Conservation (phyloP, 441 rosid species). For the Pelargonium cotyledonis region DNA sequence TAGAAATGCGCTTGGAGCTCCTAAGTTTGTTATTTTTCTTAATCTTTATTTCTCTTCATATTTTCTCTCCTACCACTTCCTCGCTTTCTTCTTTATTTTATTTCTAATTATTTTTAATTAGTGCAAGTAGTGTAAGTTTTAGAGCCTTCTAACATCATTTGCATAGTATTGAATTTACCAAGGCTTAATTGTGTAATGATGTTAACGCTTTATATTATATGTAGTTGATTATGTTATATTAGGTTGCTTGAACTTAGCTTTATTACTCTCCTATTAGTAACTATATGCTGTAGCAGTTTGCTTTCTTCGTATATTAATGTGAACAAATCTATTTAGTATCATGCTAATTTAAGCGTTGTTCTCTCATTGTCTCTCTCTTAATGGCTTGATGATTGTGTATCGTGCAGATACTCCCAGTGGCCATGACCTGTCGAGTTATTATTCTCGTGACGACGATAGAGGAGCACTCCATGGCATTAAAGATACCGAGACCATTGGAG, state of each 20-base stretch:
- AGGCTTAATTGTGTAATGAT: constrained; percentile 3
- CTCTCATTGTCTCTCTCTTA: constrained; percentile 5
- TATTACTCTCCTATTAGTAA: background rate
- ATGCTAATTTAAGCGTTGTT: background rate
- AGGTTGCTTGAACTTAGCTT: background rate
- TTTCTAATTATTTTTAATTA: background rate
- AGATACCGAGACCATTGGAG: constrained; percentile 50
- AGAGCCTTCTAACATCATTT: background rate
- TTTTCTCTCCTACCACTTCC: background rate
- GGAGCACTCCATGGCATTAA: constrained; percentile 29
- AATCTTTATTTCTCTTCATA: background rate
- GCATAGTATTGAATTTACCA: background rate
- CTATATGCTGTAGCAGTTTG: background rate
- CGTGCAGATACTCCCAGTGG: constrained; percentile 37
- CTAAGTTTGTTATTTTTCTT: background rate
- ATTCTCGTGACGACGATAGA: constrained; percentile 45
- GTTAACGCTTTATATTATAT: background rate
- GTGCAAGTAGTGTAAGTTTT: background rate
- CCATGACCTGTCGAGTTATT: constrained; percentile 38
- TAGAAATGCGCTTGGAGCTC: background rate
- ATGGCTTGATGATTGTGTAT: constrained; percentile 7
- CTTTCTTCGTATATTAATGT: background rate
- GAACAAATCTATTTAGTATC: background rate
- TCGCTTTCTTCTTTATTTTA: no score
- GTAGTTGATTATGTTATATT: background rate